Base-by-base conservation (phyloP, 371 early-diverging fungal species). In the Mucor velutinosus region DNA sequence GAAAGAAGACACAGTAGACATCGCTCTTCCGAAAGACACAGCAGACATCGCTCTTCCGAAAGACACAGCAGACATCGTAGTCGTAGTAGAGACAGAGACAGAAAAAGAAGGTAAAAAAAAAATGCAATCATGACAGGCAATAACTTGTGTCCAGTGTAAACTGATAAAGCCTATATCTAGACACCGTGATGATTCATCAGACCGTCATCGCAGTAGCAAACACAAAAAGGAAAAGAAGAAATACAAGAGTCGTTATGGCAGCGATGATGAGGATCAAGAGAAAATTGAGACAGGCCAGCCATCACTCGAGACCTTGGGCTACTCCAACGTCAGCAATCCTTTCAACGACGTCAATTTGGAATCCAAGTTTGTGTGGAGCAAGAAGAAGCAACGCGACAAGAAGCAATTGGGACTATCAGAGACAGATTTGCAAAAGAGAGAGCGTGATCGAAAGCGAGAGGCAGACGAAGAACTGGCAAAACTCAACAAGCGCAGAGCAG, bases 321-420 rank as follows among this genome's bases (percentile, higher is more conserved):
- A 95, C 71, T 86, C 88, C 37, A 90, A 91, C 62, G 77, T 86
- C 3, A 92, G 92, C 61, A 95, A 92, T 69, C 94, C 94, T 5
- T 93, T 95, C 62, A 90, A 91, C 65, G 95, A 95, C 73, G 79
- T 82, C 14, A 91, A 94, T 47, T 81, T 96, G 5, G 86, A 87
- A 55, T 86, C 89, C 57, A 95, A 95, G 73, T 97, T 97, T 74
- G 92, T 93, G 3, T 97, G 97, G 97, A 57, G 72, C 8, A 84
- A 84, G 59, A 84, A 84, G 70, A 79, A 84, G 72, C 67, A 95
- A 68, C 77, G 85, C 35, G 95, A 95, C 62, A 77, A 82, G 19
- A 92, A 93, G 66, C 66, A 66, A 19, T 71, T 81, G 29, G 95
- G 93, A 7, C 65, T 90, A 2, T 81, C 83, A 37, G 67, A 81